Conservation (phyloP, 2,329 filamentous ascomycete species). For the Penicillium vulpinum region DNA sequence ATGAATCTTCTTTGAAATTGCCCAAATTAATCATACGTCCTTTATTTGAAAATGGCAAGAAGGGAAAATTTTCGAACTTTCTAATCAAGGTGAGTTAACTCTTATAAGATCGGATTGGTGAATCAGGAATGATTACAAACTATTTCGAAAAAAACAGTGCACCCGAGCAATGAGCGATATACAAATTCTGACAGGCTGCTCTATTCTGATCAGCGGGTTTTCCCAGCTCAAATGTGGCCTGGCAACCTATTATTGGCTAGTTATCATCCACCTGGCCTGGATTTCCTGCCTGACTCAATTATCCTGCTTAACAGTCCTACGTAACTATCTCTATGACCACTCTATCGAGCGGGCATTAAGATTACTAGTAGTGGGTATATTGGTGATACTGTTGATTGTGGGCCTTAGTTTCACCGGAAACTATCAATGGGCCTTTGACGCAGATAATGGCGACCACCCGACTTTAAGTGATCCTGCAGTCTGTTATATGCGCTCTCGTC, state of each 20-base stretch:
- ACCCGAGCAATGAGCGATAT: slow-evolving; percentile 4
- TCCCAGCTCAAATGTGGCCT: slow-evolving; percentile 7
- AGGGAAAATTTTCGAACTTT: not conserved
- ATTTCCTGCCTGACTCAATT: slow-evolving; percentile 12
- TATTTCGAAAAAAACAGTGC: not conserved
- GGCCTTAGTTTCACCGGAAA: slow-evolving; percentile 6
- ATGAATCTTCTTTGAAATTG: not conserved
- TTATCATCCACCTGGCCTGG: slow-evolving; percentile 9
- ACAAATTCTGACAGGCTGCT: slow-evolving; percentile 8
- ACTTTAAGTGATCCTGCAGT: not conserved
- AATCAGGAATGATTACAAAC: not conserved
- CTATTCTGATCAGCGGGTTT: slow-evolving; percentile 8
- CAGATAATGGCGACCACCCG: not conserved
- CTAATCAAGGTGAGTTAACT: not conserved
- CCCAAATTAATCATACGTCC: not conserved
- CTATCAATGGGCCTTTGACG: not conserved
- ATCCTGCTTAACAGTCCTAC: slow-evolving; percentile 8
- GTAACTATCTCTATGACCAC: slow-evolving; percentile 1
- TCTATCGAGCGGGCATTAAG: not conserved
- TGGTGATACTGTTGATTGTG: not conserved
- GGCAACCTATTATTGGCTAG: slow-evolving; percentile 7
- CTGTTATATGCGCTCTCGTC: not conserved
- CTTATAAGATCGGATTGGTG: not conserved
- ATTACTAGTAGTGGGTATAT: not conserved
- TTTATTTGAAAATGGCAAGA: not conserved